Percentiles rank a stretch among this genome's conserved stretches.
phyloP scores from a whole-genome alignment of 805 yeast genomes.

The Zygoascus bituminiphila region DNA sequence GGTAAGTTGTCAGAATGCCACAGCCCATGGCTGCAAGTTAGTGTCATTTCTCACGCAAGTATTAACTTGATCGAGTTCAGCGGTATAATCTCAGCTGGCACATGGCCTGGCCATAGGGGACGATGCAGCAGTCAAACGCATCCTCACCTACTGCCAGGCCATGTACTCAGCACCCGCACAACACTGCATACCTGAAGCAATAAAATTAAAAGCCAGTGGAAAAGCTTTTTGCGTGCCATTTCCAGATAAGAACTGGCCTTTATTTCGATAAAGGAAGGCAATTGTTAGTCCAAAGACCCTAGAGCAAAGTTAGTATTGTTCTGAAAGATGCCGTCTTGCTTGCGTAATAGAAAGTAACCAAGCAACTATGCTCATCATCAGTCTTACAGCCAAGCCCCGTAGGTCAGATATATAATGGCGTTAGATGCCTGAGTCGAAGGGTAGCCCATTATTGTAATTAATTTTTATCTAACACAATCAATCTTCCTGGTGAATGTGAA shows the following conservation, averaged over 20 bases:
- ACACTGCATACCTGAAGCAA: slow-evolving; percentile 72
- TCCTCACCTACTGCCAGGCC: slow-evolving; percentile 1
- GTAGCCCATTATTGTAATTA: slow-evolving; percentile 28
- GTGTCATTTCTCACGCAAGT: slow-evolving; percentile 71
- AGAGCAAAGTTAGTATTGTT: not conserved
- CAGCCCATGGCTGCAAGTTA: slow-evolving; percentile 63
- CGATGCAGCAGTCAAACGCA: slow-evolving; percentile 1
- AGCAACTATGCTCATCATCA: not conserved
- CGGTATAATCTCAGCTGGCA: slow-evolving; percentile 65
- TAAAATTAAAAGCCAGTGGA: slow-evolving; percentile 79
- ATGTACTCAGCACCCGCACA: slow-evolving; percentile 2
- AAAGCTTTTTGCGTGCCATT: slow-evolving; percentile 66
- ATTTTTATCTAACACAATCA: too few relatives aligned
- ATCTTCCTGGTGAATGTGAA: too few relatives aligned
- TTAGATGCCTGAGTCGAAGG: slow-evolving; percentile 49
- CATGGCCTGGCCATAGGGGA: not conserved
- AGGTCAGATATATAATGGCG: slow-evolving; percentile 56
- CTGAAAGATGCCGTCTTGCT: not conserved
- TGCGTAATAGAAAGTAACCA: not conserved
- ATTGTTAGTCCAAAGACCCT: slow-evolving; percentile 42
- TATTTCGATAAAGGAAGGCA: slow-evolving; percentile 50
- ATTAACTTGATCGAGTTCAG: slow-evolving; percentile 72
- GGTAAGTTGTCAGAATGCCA: slow-evolving; percentile 78
- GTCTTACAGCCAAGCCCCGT: slow-evolving; percentile 40
- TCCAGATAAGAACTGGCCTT: slow-evolving; percentile 57